phyloP scores from a whole-genome alignment of 1,284 basidiomycete genomes.

The Ceratobasidium sp. region DNA sequence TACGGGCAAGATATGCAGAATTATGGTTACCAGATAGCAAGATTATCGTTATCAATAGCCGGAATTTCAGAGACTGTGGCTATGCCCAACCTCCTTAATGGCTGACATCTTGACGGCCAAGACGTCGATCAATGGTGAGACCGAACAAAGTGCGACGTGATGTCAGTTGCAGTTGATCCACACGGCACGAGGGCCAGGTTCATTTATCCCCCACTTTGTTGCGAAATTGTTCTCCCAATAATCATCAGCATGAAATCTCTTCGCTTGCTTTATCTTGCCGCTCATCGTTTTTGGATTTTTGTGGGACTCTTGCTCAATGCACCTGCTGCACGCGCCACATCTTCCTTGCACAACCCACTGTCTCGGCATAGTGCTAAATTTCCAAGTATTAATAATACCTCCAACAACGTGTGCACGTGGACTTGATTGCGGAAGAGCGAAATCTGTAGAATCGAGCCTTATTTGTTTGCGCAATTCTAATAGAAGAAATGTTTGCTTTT shows the following conservation, averaged over 20 bases:
- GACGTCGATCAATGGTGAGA: too few species aligned
- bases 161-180: background rate
- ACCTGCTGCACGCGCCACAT: background rate
- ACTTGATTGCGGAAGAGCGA: constrained; percentile 61
- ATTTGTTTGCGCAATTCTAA: too few species aligned
- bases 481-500: too few species aligned
- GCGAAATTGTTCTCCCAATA: background rate
- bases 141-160: background rate
- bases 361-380: background rate
- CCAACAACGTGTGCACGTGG: constrained; percentile 55
- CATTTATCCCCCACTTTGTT: background rate
- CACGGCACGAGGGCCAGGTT: background rate
- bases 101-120: too few species aligned
- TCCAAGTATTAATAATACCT: constrained; percentile 53
- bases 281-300: background rate
- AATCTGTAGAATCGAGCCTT: too few species aligned
- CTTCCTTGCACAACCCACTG: background rate
- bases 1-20: too few species aligned
- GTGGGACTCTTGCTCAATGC: background rate
- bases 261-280: background rate
- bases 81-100: too few species aligned
- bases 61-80: too few species aligned
- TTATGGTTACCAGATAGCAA: too few species aligned
- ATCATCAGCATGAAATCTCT: background rate
- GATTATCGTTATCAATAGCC: too few species aligned